phyloP scores from a whole-genome alignment of 768 basidiomycete species.

The Suillus plorans region DNA sequence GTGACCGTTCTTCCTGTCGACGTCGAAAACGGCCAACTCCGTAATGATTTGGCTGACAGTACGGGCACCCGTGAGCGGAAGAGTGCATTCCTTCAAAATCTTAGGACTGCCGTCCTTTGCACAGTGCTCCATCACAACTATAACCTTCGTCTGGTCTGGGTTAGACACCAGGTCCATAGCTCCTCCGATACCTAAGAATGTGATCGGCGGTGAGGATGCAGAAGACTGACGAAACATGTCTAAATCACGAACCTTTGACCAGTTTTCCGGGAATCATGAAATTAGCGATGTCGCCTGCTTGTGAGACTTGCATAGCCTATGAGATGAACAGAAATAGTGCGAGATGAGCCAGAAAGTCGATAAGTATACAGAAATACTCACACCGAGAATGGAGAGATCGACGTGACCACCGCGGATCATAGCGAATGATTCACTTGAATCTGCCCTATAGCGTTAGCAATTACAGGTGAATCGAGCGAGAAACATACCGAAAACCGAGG shows the following conservation, averaged over 20 bases:
- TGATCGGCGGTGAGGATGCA: conserved; percentile 11
- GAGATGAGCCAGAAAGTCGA: background rate
- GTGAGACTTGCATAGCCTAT: conserved; percentile 93
- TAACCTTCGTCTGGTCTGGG: conserved; percentile 91
- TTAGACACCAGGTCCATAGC: conserved; percentile 97
- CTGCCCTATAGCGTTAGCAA: conserved; percentile 33
- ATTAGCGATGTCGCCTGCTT: conserved; percentile 92
- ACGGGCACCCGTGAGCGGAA: conserved; percentile 87
- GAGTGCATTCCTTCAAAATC: conserved; percentile 75
- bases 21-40: conserved; percentile 87
- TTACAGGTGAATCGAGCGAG: background rate
- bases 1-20: conserved; percentile 72
- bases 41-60: conserved; percentile 92
- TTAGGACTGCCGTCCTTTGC: conserved; percentile 90
- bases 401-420: conserved; percentile 99
- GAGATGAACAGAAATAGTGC: conserved; percentile 7
- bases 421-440: conserved; percentile 91
- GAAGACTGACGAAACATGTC: background rate
- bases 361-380: conserved; percentile 37
- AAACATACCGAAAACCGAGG: conserved; percentile 80
- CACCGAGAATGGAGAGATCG: conserved; percentile 90
- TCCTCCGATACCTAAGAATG: conserved; percentile 77
- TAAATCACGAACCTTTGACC: conserved; percentile 59
- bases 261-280: conserved; percentile 98
- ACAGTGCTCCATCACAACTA: conserved; percentile 87